Base-by-base conservation (phyloP, 768 basidiomycete species). In the Rhizopogon vulgaris region DNA sequence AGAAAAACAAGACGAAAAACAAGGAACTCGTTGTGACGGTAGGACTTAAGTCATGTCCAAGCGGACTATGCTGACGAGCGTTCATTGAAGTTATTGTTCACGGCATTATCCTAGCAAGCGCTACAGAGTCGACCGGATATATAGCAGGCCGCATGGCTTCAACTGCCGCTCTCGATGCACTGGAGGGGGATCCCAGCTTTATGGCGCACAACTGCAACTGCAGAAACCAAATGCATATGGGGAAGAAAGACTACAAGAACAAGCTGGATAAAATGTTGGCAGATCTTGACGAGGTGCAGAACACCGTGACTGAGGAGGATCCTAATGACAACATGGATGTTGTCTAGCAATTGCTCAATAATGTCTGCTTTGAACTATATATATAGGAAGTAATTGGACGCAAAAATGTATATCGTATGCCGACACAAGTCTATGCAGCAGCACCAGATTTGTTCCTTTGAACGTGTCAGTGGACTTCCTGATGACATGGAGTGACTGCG, bases 171-270 rank as follows among this genome's bases (percentile, higher is more conserved):
- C 63, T 92, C 54, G 83, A 87, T 61, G 82, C 80, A 15, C 65
- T 92, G 32, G 79, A 86, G 52, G 78, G 77, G 25, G 82, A 89
- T 60, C 67, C 81, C 5, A 74, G 73, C 11, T 82, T 90, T 51
- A 67, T 91, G 62, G 67, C 74, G 5, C 75, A 77, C 42, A 78
- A 73, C 17, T 92, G 89, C 62, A 80, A 87, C 66, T 92, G 89
- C 66, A 73, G 82, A 48, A 62, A 60, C 51, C 60, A 49, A 30
- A 63, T 57, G 24, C 63, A 60, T 9, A n/a, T 46, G 52, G 63
- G 68, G 17, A 68, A 66, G 56, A 73, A 69, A 58, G 68, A 64
- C 22, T 69, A 65, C 38, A 70, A 70, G 48, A 76, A 73, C 56
- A 73, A 65, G 3, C 51, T 70, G 11, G 58, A 69, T 38, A 60